Percentiles rank a stretch among this genome's conserved stretches.
These are phyloP conservation scores for Chaetomium tenue DNA, from an alignment of 495 filamentous ascomycete species.

Conservation along the genomic window DNA sequence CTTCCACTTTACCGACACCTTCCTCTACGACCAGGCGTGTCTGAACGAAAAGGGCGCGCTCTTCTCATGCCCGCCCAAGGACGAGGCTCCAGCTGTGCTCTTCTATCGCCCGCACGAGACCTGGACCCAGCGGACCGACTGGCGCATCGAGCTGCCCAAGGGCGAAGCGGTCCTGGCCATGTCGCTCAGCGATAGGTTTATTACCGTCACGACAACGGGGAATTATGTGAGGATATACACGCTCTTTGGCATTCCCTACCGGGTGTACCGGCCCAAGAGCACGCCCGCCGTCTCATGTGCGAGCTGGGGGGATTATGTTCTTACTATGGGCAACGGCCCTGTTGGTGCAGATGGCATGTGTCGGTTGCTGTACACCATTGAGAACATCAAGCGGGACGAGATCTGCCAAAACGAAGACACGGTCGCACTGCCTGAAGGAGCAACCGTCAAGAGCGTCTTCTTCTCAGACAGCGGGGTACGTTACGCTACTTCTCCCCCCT, in stretches of 20 bases:
- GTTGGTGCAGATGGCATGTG: conserved; percentile 73
- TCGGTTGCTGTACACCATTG: conserved; percentile 77
- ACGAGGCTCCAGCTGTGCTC: conserved; percentile 71
- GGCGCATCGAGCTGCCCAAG: conserved; percentile 77
- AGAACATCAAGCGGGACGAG: conserved; percentile 92
- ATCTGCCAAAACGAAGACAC: conserved; percentile 88
- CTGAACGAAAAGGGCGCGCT: conserved; percentile 76
- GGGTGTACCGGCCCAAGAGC: conserved; percentile 87
- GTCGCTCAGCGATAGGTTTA: conserved; percentile 86
- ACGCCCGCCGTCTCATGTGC: conserved; percentile 86
- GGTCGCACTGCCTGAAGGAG: conserved; percentile 73
- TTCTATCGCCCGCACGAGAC: conserved; percentile 97
- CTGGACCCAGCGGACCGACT: conserved; percentile 88
- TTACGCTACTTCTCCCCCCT: conserved; percentile 7
- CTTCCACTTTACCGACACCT: conserved; percentile 97
- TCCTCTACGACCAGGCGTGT: conserved; percentile 94
- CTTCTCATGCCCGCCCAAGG: conserved; percentile 76
- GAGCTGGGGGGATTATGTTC: conserved; percentile 88
- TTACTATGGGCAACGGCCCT: conserved; percentile 90
- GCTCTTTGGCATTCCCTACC: conserved; percentile 83
- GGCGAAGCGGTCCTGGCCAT: conserved; percentile 81
- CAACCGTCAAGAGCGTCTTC: conserved; percentile 74
- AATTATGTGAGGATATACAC: conserved; percentile 92
- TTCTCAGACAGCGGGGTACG: conserved; percentile 84
- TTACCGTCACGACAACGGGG: conserved; percentile 78